Evolutionary conservation across 495 filamentous ascomycete genomes (phyloP).

Genomic region (Penicillium waksmanii): DNA sequence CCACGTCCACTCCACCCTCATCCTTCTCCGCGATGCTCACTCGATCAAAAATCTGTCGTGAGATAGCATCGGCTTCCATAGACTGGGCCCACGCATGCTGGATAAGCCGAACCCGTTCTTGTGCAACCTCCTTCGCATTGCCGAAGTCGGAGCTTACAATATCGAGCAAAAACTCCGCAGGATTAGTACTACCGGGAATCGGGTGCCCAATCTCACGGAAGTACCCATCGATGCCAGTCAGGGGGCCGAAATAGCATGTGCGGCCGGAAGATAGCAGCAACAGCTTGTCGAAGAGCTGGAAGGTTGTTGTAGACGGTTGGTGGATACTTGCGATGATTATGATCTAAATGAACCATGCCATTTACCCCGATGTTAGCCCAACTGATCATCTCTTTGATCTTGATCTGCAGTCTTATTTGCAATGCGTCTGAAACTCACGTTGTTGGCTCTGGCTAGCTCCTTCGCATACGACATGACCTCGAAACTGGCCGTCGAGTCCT

Average conservation of each 20-base stretch:
- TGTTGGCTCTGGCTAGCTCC: conserved; percentile 65
- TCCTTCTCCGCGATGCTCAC: conserved; percentile 21
- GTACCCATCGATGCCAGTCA: conserved; percentile 54
- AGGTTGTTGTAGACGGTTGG: conserved; percentile 77
- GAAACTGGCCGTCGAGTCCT: conserved; percentile 67
- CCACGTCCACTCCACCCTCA: conserved; percentile 4
- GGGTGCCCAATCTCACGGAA: conserved; percentile 60
- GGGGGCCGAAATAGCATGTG: conserved; percentile 69
- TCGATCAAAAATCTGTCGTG: conserved; percentile 15
- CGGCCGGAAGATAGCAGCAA: conserved; percentile 71
- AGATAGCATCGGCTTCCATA: conserved; percentile 13
- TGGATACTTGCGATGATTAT: conserved; percentile 80
- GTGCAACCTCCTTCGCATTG: conserved; percentile 44
- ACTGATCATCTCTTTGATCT: background rate
- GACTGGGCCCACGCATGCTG: conserved; percentile 37
- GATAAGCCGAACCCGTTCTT: conserved; percentile 32
- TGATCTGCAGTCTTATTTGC: background rate
- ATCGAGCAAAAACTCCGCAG: conserved; percentile 77
- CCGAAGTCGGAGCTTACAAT: conserved; percentile 75
- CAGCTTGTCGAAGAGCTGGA: conserved; percentile 78
- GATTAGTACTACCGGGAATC: conserved; percentile 70
- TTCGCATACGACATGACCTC: conserved; percentile 70
- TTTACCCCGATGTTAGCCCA: no score
- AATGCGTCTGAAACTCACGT: conserved; percentile 45
- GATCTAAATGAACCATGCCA: conserved; percentile 41